phyloP scores from a whole-genome alignment of 805 yeast genomes.

The Starmerella roubikii region DNA sequence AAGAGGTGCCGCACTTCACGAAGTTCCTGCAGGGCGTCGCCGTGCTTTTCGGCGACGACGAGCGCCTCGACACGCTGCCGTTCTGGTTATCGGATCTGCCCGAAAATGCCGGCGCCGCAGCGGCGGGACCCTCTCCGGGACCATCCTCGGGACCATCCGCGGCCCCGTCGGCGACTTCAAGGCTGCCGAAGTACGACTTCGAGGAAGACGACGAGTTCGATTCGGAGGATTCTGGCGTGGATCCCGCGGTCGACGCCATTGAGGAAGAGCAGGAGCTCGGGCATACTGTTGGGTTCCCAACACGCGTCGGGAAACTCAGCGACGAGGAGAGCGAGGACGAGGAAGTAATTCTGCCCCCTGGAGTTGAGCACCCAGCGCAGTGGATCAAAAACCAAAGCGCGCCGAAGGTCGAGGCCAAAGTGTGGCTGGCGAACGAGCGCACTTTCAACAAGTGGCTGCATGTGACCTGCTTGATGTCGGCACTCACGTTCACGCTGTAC shows the following conservation, averaged over 20 bases:
- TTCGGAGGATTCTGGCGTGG: constrained; percentile 21
- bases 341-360: constrained; percentile 75
- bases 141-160: neutral
- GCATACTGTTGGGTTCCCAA: constrained; percentile 20
- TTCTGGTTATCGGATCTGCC: constrained; percentile 92
- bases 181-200: constrained; percentile 9
- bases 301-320: constrained; percentile 22
- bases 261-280: constrained; percentile 6
- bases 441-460: constrained; percentile 93
- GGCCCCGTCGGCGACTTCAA: neutral
- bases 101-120: constrained; percentile 25
- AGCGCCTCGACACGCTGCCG: constrained; percentile 77
- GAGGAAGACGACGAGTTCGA: constrained; percentile 44
- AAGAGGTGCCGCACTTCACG: constrained; percentile 87
- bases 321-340: constrained; percentile 68
- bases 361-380: constrained; percentile 68
- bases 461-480: constrained; percentile 70
- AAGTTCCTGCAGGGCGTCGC: constrained; percentile 90
- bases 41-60: constrained; percentile 75
- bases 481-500: constrained; percentile 73
- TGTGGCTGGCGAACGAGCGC: constrained; percentile 96
- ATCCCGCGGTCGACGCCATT: constrained; percentile 12
- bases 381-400: constrained; percentile 84
- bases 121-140: neutral
- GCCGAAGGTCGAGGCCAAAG: constrained; percentile 89